Evolutionary conservation across 108 stramenopile species (phyloP).

Genomic region (Discostella pseudostelligera): DNA sequence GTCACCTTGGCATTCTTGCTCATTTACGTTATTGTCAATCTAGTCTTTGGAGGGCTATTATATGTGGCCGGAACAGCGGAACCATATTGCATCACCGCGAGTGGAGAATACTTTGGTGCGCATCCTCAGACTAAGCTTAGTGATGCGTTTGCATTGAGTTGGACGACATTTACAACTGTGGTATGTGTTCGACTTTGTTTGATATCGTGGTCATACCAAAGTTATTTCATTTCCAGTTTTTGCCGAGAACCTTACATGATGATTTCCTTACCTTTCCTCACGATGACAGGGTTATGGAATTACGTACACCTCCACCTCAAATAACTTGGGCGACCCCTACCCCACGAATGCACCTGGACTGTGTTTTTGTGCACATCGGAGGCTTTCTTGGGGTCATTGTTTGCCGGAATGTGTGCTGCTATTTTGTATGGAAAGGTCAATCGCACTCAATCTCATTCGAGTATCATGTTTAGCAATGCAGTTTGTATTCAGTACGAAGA

Average conservation of each 20-base stretch:
- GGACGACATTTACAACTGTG: constrained; percentile 78
- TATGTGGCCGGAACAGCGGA: constrained; percentile 12
- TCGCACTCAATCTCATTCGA: constrained; percentile 67
- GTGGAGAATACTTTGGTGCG: constrained; percentile 33
- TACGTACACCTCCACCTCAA: constrained; percentile 59
- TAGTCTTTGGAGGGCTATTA: constrained; percentile 29
- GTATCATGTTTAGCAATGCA: constrained; percentile 66
- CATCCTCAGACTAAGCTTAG: constrained; percentile 43
- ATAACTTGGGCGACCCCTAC: constrained; percentile 31
- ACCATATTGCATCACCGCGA: constrained; percentile 36
- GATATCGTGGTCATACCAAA: background rate
- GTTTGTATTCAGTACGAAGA: constrained; percentile 74
- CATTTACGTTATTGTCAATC: constrained; percentile 18
- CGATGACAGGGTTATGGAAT: constrained; percentile 56
- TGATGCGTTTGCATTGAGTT: constrained; percentile 80
- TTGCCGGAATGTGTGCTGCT: constrained; percentile 80
- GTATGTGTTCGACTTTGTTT: constrained; percentile 20
- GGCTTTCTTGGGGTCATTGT: constrained; percentile 74
- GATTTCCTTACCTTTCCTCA: background rate
- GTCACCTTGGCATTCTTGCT: constrained; percentile 36
- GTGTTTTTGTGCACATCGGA: constrained; percentile 70
- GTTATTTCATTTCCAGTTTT: background rate
- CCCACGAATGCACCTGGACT: constrained; percentile 36
- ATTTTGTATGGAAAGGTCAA: constrained; percentile 82
- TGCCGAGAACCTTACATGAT: background rate